Percentiles rank a stretch among this genome's conserved stretches.
Evolutionary conservation across 2,329 filamentous ascomycete genomes (phyloP).

Genomic region (Diplodia seriata): DNA sequence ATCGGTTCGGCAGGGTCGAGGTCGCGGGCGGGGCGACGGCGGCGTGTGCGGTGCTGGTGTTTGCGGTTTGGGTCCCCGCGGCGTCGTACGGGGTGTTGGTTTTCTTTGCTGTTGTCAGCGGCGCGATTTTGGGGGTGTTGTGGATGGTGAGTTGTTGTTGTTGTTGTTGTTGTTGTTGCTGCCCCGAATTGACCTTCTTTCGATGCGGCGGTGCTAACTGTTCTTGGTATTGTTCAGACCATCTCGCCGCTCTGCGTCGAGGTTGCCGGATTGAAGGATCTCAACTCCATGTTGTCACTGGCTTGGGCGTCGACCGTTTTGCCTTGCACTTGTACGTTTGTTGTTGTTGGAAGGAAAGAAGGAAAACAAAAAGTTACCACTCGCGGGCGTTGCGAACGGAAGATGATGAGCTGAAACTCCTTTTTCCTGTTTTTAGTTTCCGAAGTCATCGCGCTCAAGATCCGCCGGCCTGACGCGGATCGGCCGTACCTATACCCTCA

Average conservation of each 20-base stretch:
- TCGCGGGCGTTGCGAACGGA: background rate
- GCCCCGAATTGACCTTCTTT: no score
- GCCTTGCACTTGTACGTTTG: conserved; percentile 45
- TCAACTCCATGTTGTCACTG: conserved; percentile 51
- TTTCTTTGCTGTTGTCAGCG: conserved; percentile 54
- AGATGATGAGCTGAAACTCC: conserved; percentile 1
- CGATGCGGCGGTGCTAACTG: no score
- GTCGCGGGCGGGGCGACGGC: conserved; percentile 51
- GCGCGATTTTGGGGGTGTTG: conserved; percentile 56
- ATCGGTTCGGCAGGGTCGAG: conserved; percentile 54
- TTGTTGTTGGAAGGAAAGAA: no score
- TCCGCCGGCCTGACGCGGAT: conserved; percentile 41
- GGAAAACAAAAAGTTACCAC: background rate
- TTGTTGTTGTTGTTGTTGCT: no score
- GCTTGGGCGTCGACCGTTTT: conserved; percentile 48
- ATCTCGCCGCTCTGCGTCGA: conserved; percentile 52
- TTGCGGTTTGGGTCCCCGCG: conserved; percentile 57
- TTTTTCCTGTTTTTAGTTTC: conserved; percentile 40
- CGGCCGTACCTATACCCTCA: conserved; percentile 49
- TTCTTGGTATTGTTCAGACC: conserved; percentile 42
- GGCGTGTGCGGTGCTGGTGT: conserved; percentile 42
- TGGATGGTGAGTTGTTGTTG: conserved; percentile 54
- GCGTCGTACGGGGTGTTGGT: conserved; percentile 53
- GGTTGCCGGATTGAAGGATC: conserved; percentile 50
- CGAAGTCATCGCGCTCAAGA: conserved; percentile 53